Evolutionary conservation across 208 protist species (phyloP).

Genomic region (Endotrypanum monterogeii): DNA sequence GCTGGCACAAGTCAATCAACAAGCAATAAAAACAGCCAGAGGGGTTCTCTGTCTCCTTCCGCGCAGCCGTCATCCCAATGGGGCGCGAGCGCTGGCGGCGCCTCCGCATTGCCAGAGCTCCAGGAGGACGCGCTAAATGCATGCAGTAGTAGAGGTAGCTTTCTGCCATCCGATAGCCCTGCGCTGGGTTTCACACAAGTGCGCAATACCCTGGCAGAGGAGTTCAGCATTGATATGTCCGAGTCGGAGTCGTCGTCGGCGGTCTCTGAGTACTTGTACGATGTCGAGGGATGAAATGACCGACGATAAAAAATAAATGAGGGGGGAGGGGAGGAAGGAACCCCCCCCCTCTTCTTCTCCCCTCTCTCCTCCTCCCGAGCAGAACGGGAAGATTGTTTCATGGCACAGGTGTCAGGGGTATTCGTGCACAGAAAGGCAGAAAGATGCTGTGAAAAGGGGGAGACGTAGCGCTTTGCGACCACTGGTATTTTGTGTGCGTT

Average conservation of each 20-base stretch:
- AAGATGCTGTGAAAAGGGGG: too few species aligned
- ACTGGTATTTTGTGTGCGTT: too few species aligned
- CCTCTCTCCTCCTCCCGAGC: too few species aligned
- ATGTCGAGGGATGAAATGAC: constrained; percentile 13
- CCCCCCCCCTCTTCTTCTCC: too few species aligned
- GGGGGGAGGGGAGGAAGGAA: neutral
- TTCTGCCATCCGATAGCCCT: constrained; percentile 34
- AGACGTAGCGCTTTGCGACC: too few species aligned
- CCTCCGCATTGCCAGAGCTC: neutral
- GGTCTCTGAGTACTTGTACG: constrained; percentile 54
- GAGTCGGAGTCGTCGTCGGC: constrained; percentile 34
- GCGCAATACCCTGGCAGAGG: constrained; percentile 52
- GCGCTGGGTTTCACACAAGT: constrained; percentile 62
- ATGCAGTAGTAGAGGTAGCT: neutral
- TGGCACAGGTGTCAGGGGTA: too few species aligned
- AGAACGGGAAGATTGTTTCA: too few species aligned
- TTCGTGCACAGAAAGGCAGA: too few species aligned
- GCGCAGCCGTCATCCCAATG: constrained; percentile 11
- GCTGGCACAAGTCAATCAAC: neutral
- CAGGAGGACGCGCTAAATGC: neutral
- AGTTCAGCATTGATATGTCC: constrained; percentile 71
- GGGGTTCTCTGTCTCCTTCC: constrained; percentile 10
- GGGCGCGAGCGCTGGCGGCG: neutral
- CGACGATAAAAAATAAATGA: neutral
- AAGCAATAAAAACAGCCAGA: constrained; percentile 6